Evolutionary conservation across 2,329 filamentous ascomycete genomes (phyloP).

Genomic region (Colletotrichum musae): DNA sequence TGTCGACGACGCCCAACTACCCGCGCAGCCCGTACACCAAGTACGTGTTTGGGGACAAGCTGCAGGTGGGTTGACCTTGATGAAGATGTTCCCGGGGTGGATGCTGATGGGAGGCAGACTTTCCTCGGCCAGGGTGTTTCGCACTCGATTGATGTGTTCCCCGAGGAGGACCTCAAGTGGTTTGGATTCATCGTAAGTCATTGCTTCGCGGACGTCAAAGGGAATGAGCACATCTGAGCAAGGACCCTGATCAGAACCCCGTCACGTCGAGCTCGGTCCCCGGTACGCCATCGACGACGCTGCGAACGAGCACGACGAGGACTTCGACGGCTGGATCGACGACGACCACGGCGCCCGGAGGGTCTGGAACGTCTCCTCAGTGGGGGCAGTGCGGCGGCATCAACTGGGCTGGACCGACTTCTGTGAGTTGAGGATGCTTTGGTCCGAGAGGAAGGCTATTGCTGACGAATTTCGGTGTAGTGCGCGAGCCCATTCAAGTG

Average conservation of each 20-base stretch:
- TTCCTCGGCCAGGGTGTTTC: conserved; percentile 36
- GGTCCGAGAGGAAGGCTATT: neutral
- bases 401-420: conserved; percentile 24
- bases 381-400: conserved; percentile 39
- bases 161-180: conserved; percentile 41
- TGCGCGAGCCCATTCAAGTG: conserved; percentile 30
- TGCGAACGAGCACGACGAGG: conserved; percentile 13
- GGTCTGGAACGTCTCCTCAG: conserved; percentile 27
- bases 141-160: conserved; percentile 40
- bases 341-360: conserved; percentile 28
- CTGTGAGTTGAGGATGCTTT: conserved; percentile 2
- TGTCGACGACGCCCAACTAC: conserved; percentile 48
- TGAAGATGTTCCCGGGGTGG: neutral
- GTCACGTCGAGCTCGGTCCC: conserved; percentile 21
- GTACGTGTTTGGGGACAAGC: conserved; percentile 54
- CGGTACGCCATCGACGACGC: conserved; percentile 28
- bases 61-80: conserved; percentile 40
- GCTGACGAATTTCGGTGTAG: conserved; percentile 15
- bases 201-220: no score
- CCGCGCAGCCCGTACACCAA: conserved; percentile 57
- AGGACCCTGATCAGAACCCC: conserved; percentile 14
- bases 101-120: conserved; percentile 15
- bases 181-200: conserved; percentile 34
- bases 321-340: neutral
- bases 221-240: no score